These are phyloP conservation scores for Amoebophrya sp. DNA, from an alignment of 169 alveolate genomes.

Conservation along the genomic window DNA sequence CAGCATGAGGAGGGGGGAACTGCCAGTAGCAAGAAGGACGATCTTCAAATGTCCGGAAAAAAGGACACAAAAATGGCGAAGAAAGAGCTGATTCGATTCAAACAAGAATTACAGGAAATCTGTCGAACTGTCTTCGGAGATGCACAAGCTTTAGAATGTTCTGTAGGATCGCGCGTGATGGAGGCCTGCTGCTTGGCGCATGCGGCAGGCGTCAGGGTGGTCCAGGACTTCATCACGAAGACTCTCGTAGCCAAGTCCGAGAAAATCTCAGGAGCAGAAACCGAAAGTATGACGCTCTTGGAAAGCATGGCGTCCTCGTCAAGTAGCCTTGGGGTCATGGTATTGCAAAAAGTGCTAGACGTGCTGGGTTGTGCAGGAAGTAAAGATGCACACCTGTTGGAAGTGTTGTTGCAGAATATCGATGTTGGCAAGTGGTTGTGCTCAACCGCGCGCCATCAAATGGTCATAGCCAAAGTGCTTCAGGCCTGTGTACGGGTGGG, in stretches of 20 bases:
- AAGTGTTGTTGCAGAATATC: neutral
- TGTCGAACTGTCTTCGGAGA: neutral
- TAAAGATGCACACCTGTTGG: neutral
- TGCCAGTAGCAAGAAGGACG: no score
- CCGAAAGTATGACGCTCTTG: neutral
- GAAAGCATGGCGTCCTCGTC: neutral
- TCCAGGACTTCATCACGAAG: neutral
- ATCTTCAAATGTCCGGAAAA: no score
- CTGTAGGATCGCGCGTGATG: neutral
- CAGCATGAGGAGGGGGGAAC: no score
- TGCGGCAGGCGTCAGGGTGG: neutral
- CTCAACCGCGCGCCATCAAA: neutral
- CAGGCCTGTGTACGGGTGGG: neutral
- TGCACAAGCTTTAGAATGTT: neutral
- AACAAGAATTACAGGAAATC: neutral
- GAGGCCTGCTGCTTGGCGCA: neutral
- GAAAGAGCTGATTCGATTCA: neutral
- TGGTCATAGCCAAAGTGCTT: neutral
- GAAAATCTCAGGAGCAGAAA: neutral
- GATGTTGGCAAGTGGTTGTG: neutral
- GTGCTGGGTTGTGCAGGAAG: neutral
- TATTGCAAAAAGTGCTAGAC: neutral
- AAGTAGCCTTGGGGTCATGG: no score
- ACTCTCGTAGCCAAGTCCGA: neutral
- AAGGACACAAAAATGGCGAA: no score